A percentile compares a stretch with the other conserved stretches of the same genome.
Conservation (phyloP, 1,284 basidiomycete genomes). For the Gymnopus androsaceus region DNA sequence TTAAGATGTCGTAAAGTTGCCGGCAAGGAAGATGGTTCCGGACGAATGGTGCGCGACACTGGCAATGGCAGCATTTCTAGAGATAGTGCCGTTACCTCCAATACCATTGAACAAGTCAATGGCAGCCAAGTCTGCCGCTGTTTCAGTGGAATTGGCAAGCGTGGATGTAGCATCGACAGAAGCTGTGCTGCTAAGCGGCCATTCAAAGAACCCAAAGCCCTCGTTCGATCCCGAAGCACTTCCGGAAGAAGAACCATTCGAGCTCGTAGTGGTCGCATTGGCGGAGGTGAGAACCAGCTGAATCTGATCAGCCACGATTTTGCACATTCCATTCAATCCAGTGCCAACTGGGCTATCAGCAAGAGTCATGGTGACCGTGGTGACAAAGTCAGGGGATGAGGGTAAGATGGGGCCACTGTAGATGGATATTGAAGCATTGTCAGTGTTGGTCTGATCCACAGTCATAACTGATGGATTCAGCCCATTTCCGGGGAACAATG, state of each 20-base stretch:
- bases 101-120: constrained; percentile 59
- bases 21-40: constrained; percentile 74
- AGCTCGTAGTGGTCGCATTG: constrained; percentile 37
- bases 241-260: constrained; percentile 31
- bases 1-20: constrained; percentile 69
- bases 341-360: constrained; percentile 59
- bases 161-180: constrained; percentile 57
- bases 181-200: constrained; percentile 53
- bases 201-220: constrained; percentile 80
- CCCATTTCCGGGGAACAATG: constrained; percentile 76
- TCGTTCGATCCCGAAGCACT: constrained; percentile 34
- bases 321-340: constrained; percentile 68
- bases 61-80: constrained; percentile 44
- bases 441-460: constrained; percentile 73
- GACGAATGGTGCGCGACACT: constrained; percentile 68
- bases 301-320: constrained; percentile 81
- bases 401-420: constrained; percentile 85
- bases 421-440: constrained; percentile 64
- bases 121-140: constrained; percentile 65
- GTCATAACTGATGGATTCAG: constrained; percentile 65
- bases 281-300: constrained; percentile 73
- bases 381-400: constrained; percentile 69
- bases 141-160: constrained; percentile 75
- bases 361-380: constrained; percentile 74
- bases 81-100: constrained; percentile 42